Base-by-base conservation (phyloP, 1,139 yeast species). In the Yamadazyma diddensiae region DNA sequence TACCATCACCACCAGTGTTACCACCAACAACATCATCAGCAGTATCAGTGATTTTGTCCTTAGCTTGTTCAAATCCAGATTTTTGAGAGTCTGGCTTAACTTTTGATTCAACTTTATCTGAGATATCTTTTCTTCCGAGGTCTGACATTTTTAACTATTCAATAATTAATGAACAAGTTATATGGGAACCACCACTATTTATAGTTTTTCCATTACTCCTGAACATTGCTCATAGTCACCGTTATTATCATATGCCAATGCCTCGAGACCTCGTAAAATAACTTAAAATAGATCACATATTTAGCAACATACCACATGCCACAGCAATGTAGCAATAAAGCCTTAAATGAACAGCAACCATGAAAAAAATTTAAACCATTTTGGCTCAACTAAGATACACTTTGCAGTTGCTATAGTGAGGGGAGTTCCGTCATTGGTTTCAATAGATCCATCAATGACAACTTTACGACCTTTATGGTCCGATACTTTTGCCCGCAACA, bases 391-490 rank as follows among this genome's bases (percentile, higher is more conserved):
- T 35, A 83, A 59, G 1, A 82, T 59, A 53, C 90, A 82, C 19
- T 57, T 58, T 0, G 85, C 83, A 12, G 62, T 57, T 1, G 88
- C 92, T 37, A 70, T 62, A 18, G 66, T 49, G 3, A 62, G 47
- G 3, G 62, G 53, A 25, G 52, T 50, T 1, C 45, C 57, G 14
- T 39, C 36, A 27, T 77, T 51, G 1, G 83, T 69, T 39, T 73
- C 74, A 28, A 82, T 53, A 12, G 63, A 53, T 2, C 96, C 97
- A 23, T 73, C 66, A 29, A 87, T 84, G 34, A 79, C 73, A 30
- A 82, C 88, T 57, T 88, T 90, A 26, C 98, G 66, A 1, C 97
- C 96, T 41, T 81, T 80, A 9, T 63, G 56, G 46, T 82, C 80
- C 7, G 59, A 58, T 1, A 90, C 88, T 34, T 73, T 66, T 0